phyloP scores from a whole-genome alignment of 257 asterid genomes.

The Fraxinus americana region DNA sequence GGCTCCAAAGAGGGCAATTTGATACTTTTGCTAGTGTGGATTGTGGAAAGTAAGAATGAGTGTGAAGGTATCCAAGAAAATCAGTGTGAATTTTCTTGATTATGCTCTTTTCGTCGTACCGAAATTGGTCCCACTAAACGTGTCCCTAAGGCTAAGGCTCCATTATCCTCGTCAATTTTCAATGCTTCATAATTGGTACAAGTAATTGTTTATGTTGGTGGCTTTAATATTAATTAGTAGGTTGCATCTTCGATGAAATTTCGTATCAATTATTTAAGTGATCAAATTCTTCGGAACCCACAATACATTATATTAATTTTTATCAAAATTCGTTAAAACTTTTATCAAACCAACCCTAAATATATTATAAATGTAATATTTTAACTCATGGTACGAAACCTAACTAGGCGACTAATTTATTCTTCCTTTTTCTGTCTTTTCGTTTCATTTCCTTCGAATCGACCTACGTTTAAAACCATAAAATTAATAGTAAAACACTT shows the following conservation, averaged over 20 bases:
- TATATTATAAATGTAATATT: too few relatives aligned
- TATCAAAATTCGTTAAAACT: too few relatives aligned
- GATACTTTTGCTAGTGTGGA: not conserved
- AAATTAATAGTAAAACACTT: not conserved
- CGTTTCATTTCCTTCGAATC: not conserved
- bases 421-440: not conserved
- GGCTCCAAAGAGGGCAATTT: not conserved
- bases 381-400: too few relatives aligned
- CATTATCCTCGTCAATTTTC: constrained; percentile 24
- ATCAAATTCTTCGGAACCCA: too few relatives aligned
- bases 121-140: constrained; percentile 39
- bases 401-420: too few relatives aligned
- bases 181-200: not conserved
- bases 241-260: too few relatives aligned
- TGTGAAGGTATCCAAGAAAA: not conserved
- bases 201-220: not conserved
- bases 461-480: not conserved
- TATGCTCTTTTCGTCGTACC: constrained; percentile 14
- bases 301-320: too few relatives aligned
- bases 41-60: not conserved
- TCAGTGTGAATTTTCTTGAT: not conserved
- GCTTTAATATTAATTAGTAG: too few relatives aligned
- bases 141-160: constrained; percentile 25
- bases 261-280: too few relatives aligned
- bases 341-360: too few relatives aligned